Conservation (phyloP, 176 grass and related monocot species). For the Bothriochloa decipiens region DNA sequence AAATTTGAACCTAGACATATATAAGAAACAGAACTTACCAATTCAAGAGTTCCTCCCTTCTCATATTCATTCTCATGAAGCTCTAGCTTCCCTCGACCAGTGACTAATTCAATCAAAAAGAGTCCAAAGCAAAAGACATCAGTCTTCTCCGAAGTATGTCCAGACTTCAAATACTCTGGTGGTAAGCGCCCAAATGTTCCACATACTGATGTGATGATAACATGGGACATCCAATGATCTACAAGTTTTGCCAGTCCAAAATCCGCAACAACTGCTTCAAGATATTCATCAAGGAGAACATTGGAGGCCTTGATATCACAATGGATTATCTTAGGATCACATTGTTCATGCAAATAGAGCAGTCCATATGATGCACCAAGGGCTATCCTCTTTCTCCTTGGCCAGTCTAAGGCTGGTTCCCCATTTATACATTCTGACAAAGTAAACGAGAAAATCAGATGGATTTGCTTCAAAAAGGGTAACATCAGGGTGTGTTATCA, state of each 20-base stretch:
- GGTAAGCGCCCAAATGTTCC: constrained; percentile 82
- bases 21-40: constrained; percentile 45
- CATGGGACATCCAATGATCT: constrained; percentile 71
- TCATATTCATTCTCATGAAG: constrained; percentile 51
- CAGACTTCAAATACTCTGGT: constrained; percentile 57
- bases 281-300: constrained; percentile 75
- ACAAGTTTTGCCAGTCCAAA: constrained; percentile 84
- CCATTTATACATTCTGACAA: constrained; percentile 63
- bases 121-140: constrained; percentile 90
- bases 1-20: background rate
- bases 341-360: constrained; percentile 79
- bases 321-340: constrained; percentile 87
- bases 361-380: constrained; percentile 69
- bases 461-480: constrained; percentile 9
- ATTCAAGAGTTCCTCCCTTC: constrained; percentile 71
- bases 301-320: constrained; percentile 93
- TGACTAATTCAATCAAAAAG: constrained; percentile 75
- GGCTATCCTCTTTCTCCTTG: constrained; percentile 73
- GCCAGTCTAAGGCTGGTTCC: constrained; percentile 73
- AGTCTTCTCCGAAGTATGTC: constrained; percentile 76
- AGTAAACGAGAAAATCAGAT: constrained; percentile 19
- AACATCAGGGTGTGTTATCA: background rate
- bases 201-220: constrained; percentile 56
- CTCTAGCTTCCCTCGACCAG: constrained; percentile 64
- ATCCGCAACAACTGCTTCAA: constrained; percentile 84